These are phyloP conservation scores for Gracilaria domingensis DNA, from an alignment of 23 red algal species.

Conservation along the genomic window DNA sequence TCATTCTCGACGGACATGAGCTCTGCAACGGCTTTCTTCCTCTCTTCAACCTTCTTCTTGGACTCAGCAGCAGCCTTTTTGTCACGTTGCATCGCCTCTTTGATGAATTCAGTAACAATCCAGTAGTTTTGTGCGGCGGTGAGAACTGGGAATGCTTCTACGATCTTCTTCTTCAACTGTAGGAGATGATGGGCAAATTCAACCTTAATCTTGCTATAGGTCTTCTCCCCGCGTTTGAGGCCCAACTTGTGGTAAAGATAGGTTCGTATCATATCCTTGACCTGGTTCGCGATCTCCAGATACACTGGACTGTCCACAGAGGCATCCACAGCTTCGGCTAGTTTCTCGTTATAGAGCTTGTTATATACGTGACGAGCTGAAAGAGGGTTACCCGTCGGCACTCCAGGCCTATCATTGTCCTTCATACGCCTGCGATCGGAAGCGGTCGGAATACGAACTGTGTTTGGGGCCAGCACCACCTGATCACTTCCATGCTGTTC, in stretches of 20 bases:
- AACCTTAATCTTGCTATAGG: background rate
- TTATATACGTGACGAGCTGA: background rate
- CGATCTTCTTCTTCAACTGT: background rate
- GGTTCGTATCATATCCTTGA: background rate
- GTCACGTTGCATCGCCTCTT: background rate
- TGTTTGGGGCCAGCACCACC: background rate
- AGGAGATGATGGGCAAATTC: background rate
- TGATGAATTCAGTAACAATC: background rate
- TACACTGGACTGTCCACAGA: background rate
- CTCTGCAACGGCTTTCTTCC: background rate
- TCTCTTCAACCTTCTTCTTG: background rate
- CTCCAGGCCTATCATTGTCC: background rate
- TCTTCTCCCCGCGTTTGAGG: background rate
- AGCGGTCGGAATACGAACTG: background rate
- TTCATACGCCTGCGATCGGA: background rate
- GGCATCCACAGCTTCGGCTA: background rate
- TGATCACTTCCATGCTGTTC: too few relatives aligned
- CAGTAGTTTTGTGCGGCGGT: background rate
- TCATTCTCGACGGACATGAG: too few relatives aligned
- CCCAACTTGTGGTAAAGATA: background rate
- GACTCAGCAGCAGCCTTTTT: background rate
- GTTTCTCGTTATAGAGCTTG: background rate
- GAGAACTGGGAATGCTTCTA: background rate
- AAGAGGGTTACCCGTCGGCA: background rate
- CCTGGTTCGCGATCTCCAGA: background rate